Base-by-base conservation (phyloP, 768 basidiomycete genomes). In the Hygrophorus pudorinus region DNA sequence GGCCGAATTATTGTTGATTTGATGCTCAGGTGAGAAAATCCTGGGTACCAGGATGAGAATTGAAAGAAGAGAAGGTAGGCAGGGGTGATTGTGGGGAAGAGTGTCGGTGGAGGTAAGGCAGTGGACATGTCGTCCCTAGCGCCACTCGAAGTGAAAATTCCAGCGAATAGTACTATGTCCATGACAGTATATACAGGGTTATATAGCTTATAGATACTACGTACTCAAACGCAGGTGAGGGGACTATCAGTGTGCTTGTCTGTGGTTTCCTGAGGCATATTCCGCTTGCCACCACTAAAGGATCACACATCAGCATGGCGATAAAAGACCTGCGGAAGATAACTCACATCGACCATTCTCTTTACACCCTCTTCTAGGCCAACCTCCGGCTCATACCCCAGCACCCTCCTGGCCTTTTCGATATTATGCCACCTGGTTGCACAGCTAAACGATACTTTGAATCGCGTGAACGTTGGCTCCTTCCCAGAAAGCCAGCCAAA, bases 301-400 rank as follows among this genome's bases (percentile, higher is more conserved):
- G 5, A 16, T 24, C 24, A 3, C 7, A 39, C 32, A 28, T 18
- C 31, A 31, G 6, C 41, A 45, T 38, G 38, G 34, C 41, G 29
- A n/a, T 14, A 31, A 20, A 39, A 17, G 29, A n/a, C 16, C 6
- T 16, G 20, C 14, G 28, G 21, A 32, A 27, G 44, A 24, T 10
- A 13, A 64, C 81, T 46, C 52, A 85, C 86, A 60, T 83, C 81
- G 2, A 90, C 75, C 61, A 80, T 85, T 50, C 70, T 71, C 64
- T 76, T 73, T 40, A 96, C 72, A 20, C 92, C 96, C 50, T 98
- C 93, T 53, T 89, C 81, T 10, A 98, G 53, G 2, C 91, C 85
- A 5, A 94, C 79, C 46, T 87, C 65, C 0, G 96, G 96, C 60
- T 92, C 90, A 62, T 99, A 99, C 1, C 91, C 93, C 33, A 99